Base-by-base conservation (phyloP, 768 basidiomycete species). In the Leccinellum albellum region DNA sequence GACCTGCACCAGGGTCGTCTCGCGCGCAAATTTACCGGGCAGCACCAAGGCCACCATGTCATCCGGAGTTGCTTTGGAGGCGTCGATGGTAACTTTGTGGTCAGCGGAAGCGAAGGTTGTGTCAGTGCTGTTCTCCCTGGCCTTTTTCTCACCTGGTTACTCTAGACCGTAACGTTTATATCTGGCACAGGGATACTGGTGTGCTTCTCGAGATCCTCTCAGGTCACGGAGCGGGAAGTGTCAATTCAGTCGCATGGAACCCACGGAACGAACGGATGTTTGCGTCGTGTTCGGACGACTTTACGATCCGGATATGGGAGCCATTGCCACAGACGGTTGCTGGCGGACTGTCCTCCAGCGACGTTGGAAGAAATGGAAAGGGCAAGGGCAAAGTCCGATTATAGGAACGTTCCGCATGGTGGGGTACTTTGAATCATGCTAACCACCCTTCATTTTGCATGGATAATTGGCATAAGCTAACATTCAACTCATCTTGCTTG, bases 191-290 rank as follows among this genome's bases (percentile, higher is more conserved):
- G 47, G 88, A 92, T 64, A 88, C 88, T 10, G 89, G 88, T 2
- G 76, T 80, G 3, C 79, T 95, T 45, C 78, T 98, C n/a, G 93
- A 97, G 70, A 80, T 86, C n/a, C 81, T 99, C 3, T 71, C 82
- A 3, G 97, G 97, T 0, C 96, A 98, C 65, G 86, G 85, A n/a
- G 76, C 76, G 56, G 94, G 94, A 40, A 90, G 88, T 60, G 95
- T 99, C 59, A 99, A 98, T 70, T 87, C 90, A 14, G 95, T 98
- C 15, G 89, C 94, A 33, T 99, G 97, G 97, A 95, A 97, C 72
- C 94, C 93, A 20, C 79, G 79, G 50, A 89, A 93, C 67, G 82
- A 86, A 62, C 84, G 87, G 56, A 89, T 98, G 87, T 98, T 98
- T 75, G 97, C 97, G 31, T 94, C 91, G 44, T 97, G 94, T 71